These are phyloP conservation scores for Jaltomata sinuosa DNA, from an alignment of 257 asterid species.

Conservation along the genomic window DNA sequence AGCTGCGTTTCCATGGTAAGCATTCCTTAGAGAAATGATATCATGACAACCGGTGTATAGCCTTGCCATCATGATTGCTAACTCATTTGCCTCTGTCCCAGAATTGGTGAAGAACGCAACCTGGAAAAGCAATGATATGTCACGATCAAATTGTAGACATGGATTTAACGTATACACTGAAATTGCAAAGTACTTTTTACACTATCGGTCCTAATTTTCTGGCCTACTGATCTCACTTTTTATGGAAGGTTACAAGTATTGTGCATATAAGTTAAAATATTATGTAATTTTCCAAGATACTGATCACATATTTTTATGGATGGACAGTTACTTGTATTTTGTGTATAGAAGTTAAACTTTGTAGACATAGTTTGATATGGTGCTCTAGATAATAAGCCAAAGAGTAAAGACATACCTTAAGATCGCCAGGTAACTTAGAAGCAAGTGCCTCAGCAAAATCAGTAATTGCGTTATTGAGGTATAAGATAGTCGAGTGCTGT, in stretches of 20 bases:
- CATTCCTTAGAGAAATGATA: slow-evolving; percentile 74
- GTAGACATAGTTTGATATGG: neutral
- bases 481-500: slow-evolving; percentile 82
- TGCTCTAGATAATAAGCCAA: neutral
- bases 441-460: slow-evolving; percentile 91
- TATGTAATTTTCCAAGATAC: neutral
- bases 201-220: neutral
- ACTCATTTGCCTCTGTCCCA: slow-evolving; percentile 93
- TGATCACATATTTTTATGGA: neutral
- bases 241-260: neutral
- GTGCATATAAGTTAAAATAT: neutral
- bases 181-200: neutral
- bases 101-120: slow-evolving; percentile 93
- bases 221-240: neutral
- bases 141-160: neutral
- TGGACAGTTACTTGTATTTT: neutral
- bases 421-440: slow-evolving; percentile 71
- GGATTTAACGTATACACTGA: neutral
- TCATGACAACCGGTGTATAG: slow-evolving; percentile 66
- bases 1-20: slow-evolving; percentile 89
- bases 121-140: slow-evolving; percentile 14
- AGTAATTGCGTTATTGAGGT: slow-evolving; percentile 69
- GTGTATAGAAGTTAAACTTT: neutral
- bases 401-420: slow-evolving; percentile 46
- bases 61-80: slow-evolving; percentile 82